A percentile compares a stretch with the other conserved stretches of the same genome.
Conservation (phyloP, 2,329 filamentous ascomycete species). For the Aspergillus hiratsukae region DNA sequence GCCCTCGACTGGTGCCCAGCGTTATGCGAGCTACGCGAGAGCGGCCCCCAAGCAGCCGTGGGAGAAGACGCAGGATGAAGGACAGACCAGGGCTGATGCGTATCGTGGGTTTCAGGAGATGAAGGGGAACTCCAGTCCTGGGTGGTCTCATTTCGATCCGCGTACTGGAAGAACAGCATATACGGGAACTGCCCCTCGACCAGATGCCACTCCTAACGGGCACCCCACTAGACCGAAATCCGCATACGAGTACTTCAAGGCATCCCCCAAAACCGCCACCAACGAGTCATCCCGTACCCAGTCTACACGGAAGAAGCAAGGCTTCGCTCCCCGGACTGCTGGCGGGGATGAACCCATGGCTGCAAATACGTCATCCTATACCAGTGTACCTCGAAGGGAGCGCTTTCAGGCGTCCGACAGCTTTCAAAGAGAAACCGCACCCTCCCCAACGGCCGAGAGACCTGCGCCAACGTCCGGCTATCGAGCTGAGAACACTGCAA, state of each 20-base stretch:
- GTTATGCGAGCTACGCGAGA: constrained; percentile 39
- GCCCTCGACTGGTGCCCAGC: constrained; percentile 35
- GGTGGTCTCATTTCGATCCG: constrained; percentile 41
- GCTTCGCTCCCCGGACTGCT: constrained; percentile 55
- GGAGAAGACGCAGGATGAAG: constrained; percentile 35
- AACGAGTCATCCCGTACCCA: constrained; percentile 34
- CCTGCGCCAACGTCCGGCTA: constrained; percentile 32
- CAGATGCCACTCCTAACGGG: constrained; percentile 18
- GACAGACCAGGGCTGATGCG: constrained; percentile 41
- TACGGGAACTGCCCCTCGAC: constrained; percentile 19
- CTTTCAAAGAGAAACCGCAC: constrained; percentile 32
- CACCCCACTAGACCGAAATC: constrained; percentile 31
- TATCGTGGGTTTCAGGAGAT: constrained; percentile 44
- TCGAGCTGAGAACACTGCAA: constrained; percentile 21
- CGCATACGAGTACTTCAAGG: constrained; percentile 37
- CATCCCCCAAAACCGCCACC: constrained; percentile 27
- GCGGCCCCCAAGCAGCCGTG: constrained; percentile 36
- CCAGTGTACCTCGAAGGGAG: constrained; percentile 31
- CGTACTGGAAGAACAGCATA: constrained; percentile 27
- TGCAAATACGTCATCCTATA: constrained; percentile 48
- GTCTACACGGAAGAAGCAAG: constrained; percentile 49
- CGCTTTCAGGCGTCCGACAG: constrained; percentile 27
- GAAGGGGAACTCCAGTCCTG: constrained; percentile 28
- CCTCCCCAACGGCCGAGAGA: constrained; percentile 40
- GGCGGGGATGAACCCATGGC: constrained; percentile 59